Conservation (phyloP, 768 basidiomycete species). For the Suillus discolor region DNA sequence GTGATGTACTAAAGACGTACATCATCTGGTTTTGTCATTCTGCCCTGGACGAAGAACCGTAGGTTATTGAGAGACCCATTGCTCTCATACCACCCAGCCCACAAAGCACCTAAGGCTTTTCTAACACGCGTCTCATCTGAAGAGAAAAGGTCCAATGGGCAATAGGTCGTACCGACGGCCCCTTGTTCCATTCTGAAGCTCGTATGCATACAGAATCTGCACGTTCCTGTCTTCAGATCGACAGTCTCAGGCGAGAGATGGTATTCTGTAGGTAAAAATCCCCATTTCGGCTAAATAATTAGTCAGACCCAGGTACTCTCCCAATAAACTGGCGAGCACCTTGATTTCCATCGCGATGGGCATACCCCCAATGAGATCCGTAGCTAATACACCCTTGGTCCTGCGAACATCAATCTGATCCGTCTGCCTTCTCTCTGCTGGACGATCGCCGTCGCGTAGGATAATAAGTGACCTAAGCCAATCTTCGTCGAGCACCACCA, state of each 20-base stretch:
- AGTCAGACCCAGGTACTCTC: constrained; percentile 9
- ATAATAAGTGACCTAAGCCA: constrained; percentile 66
- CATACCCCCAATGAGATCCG: constrained; percentile 71
- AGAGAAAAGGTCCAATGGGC: constrained; percentile 92
- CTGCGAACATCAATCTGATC: constrained; percentile 61
- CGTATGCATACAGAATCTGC: constrained; percentile 92
- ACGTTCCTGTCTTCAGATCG: constrained; percentile 66
- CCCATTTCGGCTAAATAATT: constrained; percentile 88
- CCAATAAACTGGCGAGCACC: constrained; percentile 44
- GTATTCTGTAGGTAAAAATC: constrained; percentile 70
- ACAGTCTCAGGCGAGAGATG: constrained; percentile 64
- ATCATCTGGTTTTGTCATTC: constrained; percentile 55
- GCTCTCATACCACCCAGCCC: constrained; percentile 70
- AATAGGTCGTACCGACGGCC: constrained; percentile 54
- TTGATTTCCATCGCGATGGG: constrained; percentile 86
- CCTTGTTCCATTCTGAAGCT: constrained; percentile 45
- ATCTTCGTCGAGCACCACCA: constrained; percentile 42
- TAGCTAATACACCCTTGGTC: constrained; percentile 69
- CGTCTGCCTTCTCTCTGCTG: constrained; percentile 52
- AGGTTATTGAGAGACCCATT: constrained; percentile 79
- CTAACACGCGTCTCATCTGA: constrained; percentile 57
- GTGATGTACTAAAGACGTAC: constrained; percentile 40
- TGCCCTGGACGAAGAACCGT: constrained; percentile 74
- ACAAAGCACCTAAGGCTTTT: constrained; percentile 70
- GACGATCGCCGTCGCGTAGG: constrained; percentile 52